Evolutionary conservation across 306 rosid genomes (phyloP).

Genomic region (Luffa aegyptiaca): DNA sequence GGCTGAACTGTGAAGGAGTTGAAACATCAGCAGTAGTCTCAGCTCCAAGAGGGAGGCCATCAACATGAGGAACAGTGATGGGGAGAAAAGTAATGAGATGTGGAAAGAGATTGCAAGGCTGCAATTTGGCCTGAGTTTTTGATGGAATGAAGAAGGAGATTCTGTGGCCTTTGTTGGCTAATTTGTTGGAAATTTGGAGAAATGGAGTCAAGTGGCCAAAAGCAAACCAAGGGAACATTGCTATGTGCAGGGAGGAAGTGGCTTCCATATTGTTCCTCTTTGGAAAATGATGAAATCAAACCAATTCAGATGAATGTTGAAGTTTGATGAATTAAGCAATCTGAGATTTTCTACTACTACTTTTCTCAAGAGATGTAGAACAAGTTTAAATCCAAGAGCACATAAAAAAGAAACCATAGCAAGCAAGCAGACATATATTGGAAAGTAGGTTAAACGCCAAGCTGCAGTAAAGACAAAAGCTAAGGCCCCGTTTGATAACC

Average conservation of each 20-base stretch:
- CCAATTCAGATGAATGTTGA: neutral
- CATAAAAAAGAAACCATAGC: neutral
- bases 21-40: slow-evolving; percentile 63
- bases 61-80: slow-evolving; percentile 38
- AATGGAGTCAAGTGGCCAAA: slow-evolving; percentile 50
- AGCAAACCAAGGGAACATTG: slow-evolving; percentile 67
- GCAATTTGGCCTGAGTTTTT: slow-evolving; percentile 27
- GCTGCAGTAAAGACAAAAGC: no score
- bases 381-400: neutral
- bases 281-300: neutral
- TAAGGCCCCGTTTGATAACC: no score
- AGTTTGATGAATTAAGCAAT: neutral
- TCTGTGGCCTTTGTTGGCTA: slow-evolving; percentile 48
- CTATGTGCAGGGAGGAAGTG: slow-evolving; percentile 17
- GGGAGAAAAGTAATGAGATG: slow-evolving; percentile 51
- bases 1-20: slow-evolving; percentile 13
- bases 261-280: slow-evolving; percentile 41
- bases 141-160: slow-evolving; percentile 47
- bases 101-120: slow-evolving; percentile 44
- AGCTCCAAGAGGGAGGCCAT: slow-evolving; percentile 43
- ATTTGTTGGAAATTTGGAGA: slow-evolving; percentile 57
- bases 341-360: neutral
- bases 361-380: neutral
- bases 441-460: neutral
- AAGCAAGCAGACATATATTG: neutral